These are phyloP conservation scores for Pseudopyricularia cyperi DNA, from an alignment of 2,329 filamentous ascomycete genomes.

Conservation along the genomic window DNA sequence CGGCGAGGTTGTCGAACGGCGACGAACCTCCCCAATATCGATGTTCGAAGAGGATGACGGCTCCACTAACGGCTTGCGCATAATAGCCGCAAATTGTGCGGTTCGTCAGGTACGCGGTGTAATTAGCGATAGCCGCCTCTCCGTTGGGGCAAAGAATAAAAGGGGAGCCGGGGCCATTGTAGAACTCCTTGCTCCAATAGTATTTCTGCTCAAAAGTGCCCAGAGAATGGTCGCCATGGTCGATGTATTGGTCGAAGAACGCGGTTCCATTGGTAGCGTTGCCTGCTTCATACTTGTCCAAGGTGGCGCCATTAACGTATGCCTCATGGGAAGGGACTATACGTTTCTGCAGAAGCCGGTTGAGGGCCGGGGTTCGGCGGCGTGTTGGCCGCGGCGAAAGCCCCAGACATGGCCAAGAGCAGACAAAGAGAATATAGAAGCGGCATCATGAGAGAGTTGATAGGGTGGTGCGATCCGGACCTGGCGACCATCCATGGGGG, in stretches of 20 bases:
- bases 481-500: too few species aligned
- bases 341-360: too few species aligned
- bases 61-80: conserved; percentile 22
- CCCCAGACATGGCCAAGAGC: too few species aligned
- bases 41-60: conserved; percentile 26
- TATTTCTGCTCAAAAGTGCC: conserved; percentile 27
- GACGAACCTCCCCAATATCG: conserved; percentile 27
- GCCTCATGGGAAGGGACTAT: too few species aligned
- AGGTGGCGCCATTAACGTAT: too few species aligned
- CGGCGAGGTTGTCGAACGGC: conserved; percentile 21
- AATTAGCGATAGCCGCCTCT: conserved; percentile 16
- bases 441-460: too few species aligned
- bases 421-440: too few species aligned
- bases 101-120: conserved; percentile 1
- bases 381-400: too few species aligned
- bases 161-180: conserved; percentile 25
- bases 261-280: too few species aligned
- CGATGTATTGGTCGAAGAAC: conserved; percentile 25
- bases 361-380: too few species aligned
- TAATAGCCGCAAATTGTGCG: conserved; percentile 21
- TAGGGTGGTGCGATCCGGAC: too few species aligned
- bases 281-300: too few species aligned
- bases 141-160: conserved; percentile 24
- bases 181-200: conserved; percentile 26
- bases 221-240: conserved; percentile 23